phyloP scores from a whole-genome alignment of 1,284 basidiomycete genomes.

The Ustilago trichophora region DNA sequence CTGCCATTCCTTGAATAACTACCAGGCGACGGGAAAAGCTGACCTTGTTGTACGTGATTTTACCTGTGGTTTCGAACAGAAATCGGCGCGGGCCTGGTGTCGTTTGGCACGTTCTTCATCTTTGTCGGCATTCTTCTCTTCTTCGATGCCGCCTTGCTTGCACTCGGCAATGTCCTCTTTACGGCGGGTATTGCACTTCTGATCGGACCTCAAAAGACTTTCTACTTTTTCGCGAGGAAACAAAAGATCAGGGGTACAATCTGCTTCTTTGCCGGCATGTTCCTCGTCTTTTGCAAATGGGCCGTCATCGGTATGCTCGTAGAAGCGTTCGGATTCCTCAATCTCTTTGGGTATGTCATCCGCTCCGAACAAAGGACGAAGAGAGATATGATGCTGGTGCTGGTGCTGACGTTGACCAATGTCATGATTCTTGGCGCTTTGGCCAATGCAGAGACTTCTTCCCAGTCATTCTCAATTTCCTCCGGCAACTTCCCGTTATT shows the following conservation, averaged over 20 bases:
- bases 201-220: constrained; percentile 76
- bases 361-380: no score
- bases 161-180: constrained; percentile 80
- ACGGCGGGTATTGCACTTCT: constrained; percentile 64
- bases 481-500: constrained; percentile 91
- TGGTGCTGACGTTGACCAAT: background rate
- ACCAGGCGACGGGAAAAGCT: no score
- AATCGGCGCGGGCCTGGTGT: constrained; percentile 83
- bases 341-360: constrained; percentile 87
- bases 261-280: constrained; percentile 66
- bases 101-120: constrained; percentile 97
- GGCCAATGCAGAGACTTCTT: constrained; percentile 87
- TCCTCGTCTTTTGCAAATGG: constrained; percentile 83
- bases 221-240: constrained; percentile 96
- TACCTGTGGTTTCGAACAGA: no score
- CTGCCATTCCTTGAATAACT: no score
- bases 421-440: background rate
- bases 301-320: constrained; percentile 91
- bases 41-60: no score
- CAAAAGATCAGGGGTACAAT: constrained; percentile 90
- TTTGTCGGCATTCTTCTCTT: constrained; percentile 92
- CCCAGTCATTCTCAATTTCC: constrained; percentile 94
- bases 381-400: no score
- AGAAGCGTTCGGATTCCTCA: constrained; percentile 85
- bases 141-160: constrained; percentile 96